Base-by-base conservation (phyloP, 768 basidiomycete species). In the Termitomyces sp. region DNA sequence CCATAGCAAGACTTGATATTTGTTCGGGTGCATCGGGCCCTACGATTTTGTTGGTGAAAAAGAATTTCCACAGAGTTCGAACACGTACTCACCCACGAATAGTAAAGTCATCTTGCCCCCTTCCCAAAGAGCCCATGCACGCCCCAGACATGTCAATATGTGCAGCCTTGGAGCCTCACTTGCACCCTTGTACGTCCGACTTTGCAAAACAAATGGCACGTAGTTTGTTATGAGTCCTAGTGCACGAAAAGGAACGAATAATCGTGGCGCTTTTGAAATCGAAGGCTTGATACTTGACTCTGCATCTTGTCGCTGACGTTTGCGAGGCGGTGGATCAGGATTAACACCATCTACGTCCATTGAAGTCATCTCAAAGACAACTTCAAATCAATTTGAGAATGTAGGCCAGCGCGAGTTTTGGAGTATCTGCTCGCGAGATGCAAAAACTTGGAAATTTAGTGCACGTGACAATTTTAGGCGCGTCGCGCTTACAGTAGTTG, bases 101-200 rank as follows among this genome's bases (percentile, higher is more conserved):
- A 98, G 78, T 56, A 98, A 73, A 33, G 79, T 80, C 92, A 98
- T 94, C 73, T 88, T 94, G 28, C 86, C 90, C 22, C 93, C 95
- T 64, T 97, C 94, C 96, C 96, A 98, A 66, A 97, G 76, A 18
- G 94, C 91, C 95, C 95, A 98, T 62, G 90, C 84, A 57, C 77
- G 83, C 6, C 96, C 95, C 8, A 98, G 73, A 65, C 91, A 94
- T 12, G 93, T 95, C 34, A 97, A 72, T 44, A 98, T 75, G 60
- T 93, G 88, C 57, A 95, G 78, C 48, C 84, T 82, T 0, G 95
- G 94, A 3, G 89, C 91, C 20, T 88, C 88, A 1, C 90, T 83
- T 22, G 92, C 84, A 26, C 92, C 92, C 69, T 94, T 95, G 66
- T 86, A 79, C 0, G 90, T 85, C 54, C 92, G 83, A 2, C 88